Evolutionary conservation across 2,329 filamentous ascomycete genomes (phyloP), one percentile per base, ranked within the genome.

Genomic region (Aureobasidium leucospermi): DNA sequence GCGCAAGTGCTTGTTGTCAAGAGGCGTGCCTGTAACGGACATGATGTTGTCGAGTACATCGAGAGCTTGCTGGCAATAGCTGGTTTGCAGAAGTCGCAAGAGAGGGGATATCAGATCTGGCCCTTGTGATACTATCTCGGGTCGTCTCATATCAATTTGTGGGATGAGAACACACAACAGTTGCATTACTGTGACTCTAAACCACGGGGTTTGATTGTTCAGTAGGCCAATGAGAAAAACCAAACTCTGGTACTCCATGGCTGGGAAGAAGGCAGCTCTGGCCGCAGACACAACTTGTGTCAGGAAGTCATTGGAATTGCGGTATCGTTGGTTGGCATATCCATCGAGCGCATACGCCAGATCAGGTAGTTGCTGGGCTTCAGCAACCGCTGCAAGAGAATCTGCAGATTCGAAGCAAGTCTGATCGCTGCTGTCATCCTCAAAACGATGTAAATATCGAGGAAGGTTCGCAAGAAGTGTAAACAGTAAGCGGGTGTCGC

Each of bases 21-120:
- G 90, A 1, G 93, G 88, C 34, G 75, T 78, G 4, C 90, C 89
- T 0, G 91, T 91, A 78, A 97, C 93, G 31, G 89, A 90, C 83
- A 96, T 96, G 66, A 97, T 94, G 64, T 93, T 89, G 72, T 99
- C 94, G 61, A 99, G 78, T 1, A 99, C 93, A 64, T 90, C 85
- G 9, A 99, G 78, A 10, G 94, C 94, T 68, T 96, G 88, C 72
- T 94, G 90, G 71, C 92, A 97, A 67, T 92, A 92, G 62, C 96
- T 90, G 1, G 93, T 96, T 70, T 96, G 92, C 41, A 99, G 76
- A 19, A 99, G 80, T 58, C 94, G 85, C 58, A 99, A 77, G 0
- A 99, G 80, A 0, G 94, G 95, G 1, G 94, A 96, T 59, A 99
- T 96, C 49, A 99, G 81, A 73, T 99, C 95, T 1, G 93, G 92